Evolutionary conservation across 768 basidiomycete species (phyloP).

Genomic region (Dentipellis fragilis): DNA sequence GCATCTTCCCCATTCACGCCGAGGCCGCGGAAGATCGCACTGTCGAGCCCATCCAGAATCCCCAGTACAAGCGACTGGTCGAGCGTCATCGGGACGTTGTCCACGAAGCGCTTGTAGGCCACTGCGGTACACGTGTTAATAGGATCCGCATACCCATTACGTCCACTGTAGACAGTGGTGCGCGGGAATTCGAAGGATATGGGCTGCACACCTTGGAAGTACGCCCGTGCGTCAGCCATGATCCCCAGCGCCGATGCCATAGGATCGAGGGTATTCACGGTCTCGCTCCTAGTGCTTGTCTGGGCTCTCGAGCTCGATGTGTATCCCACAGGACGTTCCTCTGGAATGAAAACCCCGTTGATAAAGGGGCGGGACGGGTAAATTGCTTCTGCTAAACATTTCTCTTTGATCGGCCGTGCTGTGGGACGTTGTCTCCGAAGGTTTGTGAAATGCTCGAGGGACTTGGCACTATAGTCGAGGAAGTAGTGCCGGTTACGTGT

Average conservation of each 20-base stretch:
- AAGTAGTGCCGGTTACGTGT: conserved; percentile 15
- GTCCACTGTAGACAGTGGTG: too few relatives aligned
- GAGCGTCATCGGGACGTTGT: conserved; percentile 46
- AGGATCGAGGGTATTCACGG: conserved; percentile 24
- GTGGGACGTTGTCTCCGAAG: conserved; percentile 4
- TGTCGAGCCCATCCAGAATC: conserved; percentile 29
- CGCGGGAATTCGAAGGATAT: too few relatives aligned
- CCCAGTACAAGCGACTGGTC: conserved; percentile 47
- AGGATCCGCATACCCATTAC: too few relatives aligned
- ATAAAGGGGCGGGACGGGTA: too few relatives aligned
- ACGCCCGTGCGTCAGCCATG: conserved; percentile 62
- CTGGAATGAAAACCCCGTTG: too few relatives aligned
- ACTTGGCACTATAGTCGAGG: conserved; percentile 30
- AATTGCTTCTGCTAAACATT: too few relatives aligned
- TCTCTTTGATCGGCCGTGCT: too few relatives aligned
- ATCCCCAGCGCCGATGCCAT: conserved; percentile 46
- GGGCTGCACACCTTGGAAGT: conserved; percentile 49
- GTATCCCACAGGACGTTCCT: too few relatives aligned
- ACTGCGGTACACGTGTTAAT: conserved; percentile 20
- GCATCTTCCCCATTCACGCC: conserved; percentile 37
- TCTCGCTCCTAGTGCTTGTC: too few relatives aligned
- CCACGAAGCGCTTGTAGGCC: conserved; percentile 48
- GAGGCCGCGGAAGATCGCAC: conserved; percentile 33
- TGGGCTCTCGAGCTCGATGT: too few relatives aligned
- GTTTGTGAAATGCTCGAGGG: conserved; percentile 37